Evolutionary conservation across 148 eudicot genomes (phyloP).

Genomic region (Chenopodium berlandieri): DNA sequence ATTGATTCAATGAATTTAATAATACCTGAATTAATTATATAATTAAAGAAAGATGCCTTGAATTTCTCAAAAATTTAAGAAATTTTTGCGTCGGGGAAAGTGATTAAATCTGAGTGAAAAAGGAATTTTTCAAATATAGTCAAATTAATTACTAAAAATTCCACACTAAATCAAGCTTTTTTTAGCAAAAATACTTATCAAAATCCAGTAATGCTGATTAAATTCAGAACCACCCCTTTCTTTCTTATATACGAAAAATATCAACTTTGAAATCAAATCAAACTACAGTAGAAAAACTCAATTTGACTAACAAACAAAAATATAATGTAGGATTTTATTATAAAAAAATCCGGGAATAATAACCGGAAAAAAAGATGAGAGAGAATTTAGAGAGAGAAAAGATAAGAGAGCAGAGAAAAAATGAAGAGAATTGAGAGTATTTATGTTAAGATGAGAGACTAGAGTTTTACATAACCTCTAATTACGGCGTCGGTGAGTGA

Average conservation of each 20-base stretch:
- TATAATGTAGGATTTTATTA: neutral
- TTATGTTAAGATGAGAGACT: conserved; percentile 5
- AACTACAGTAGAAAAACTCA: neutral
- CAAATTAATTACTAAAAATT: neutral
- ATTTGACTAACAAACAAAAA: neutral
- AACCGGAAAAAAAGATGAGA: conserved; percentile 28
- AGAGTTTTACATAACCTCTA: conserved; percentile 8
- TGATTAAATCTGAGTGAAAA: conserved; percentile 19
- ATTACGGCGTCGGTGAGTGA: conserved; percentile 42
- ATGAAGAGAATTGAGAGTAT: neutral
- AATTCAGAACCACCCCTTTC: conserved; percentile 12
- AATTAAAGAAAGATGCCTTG: conserved; percentile 8
- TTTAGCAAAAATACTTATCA: neutral
- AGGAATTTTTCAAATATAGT: neutral
- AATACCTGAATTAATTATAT: neutral
- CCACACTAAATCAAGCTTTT: neutral
- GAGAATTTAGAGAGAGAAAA: neutral
- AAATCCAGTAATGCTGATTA: conserved; percentile 8
- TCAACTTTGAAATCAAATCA: too few species aligned
- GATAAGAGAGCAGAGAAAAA: neutral
- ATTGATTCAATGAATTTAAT: neutral
- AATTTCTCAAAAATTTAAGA: neutral
- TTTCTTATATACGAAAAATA: neutral
- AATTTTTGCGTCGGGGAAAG: neutral
- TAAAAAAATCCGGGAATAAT: conserved; percentile 22